Conservation (phyloP, 2,329 filamentous ascomycete genomes). For the Cladosporium colombiae region DNA sequence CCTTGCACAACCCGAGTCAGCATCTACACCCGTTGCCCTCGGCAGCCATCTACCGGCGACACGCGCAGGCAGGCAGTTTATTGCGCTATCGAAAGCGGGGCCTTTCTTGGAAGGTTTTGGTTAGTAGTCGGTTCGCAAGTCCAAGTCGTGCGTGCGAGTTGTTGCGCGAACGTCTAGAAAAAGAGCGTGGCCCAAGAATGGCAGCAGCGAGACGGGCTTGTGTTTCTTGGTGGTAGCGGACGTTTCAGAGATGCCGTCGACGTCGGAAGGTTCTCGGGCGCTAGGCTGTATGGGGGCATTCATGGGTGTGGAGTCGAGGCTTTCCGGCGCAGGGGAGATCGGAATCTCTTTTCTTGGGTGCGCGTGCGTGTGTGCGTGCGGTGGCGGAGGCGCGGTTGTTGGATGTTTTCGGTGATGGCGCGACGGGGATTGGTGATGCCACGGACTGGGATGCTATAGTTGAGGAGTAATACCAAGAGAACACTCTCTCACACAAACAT, state of each 20-base stretch:
- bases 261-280: conserved; percentile 11
- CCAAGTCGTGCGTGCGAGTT: background rate
- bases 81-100: conserved; percentile 7
- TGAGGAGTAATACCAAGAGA: background rate
- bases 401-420: background rate
- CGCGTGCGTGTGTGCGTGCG: conserved; percentile 1
- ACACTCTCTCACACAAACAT: background rate
- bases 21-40: background rate
- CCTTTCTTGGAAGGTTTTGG: background rate
- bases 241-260: conserved; percentile 3
- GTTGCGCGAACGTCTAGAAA: conserved; percentile 2
- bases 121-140: background rate
- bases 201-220: background rate
- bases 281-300: background rate
- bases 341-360: conserved; percentile 7
- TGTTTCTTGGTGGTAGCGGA: background rate
- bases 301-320: background rate
- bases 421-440: background rate
- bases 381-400: background rate
- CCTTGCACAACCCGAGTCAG: background rate
- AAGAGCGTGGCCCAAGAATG: background rate
- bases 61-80: background rate
- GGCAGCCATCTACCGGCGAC: conserved; percentile 2
- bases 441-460: background rate
- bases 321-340: conserved; percentile 12